phyloP scores from a whole-genome alignment of 495 filamentous ascomycete genomes.

The Lasiosphaeria ovina region DNA sequence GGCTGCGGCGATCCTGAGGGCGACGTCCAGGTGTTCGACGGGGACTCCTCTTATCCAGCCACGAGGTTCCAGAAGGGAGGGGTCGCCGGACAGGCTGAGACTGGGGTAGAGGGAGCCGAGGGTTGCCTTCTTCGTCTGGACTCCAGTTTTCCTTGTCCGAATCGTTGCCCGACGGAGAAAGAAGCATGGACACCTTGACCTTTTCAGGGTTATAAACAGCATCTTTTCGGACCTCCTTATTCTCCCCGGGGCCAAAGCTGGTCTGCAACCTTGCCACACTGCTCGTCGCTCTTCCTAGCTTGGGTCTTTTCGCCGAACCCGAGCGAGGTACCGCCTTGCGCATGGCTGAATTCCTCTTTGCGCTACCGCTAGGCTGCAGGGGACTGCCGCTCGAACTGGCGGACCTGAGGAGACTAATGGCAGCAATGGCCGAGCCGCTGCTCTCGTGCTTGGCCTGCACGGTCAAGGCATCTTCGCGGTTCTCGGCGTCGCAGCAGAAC shows the following conservation, averaged over 20 bases:
- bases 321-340: slow-evolving; percentile 43
- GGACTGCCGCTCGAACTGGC: slow-evolving; percentile 50
- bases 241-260: slow-evolving; percentile 29
- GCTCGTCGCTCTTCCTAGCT: slow-evolving; percentile 61
- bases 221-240: slow-evolving; percentile 23
- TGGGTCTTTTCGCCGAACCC: slow-evolving; percentile 59
- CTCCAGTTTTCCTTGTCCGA: slow-evolving; percentile 96
- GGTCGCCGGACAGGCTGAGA: slow-evolving; percentile 20
- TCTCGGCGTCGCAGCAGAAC: slow-evolving; percentile 71
- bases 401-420: slow-evolving; percentile 70
- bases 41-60: slow-evolving; percentile 27
- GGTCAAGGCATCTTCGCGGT: slow-evolving; percentile 63
- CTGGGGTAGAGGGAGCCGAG: slow-evolving; percentile 26
- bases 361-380: slow-evolving; percentile 46
- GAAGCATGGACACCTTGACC: slow-evolving; percentile 37
- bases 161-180: slow-evolving; percentile 51
- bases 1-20: slow-evolving; percentile 29
- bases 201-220: slow-evolving; percentile 42
- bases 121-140: slow-evolving; percentile 48
- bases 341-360: slow-evolving; percentile 58
- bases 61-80: slow-evolving; percentile 16
- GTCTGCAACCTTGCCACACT: slow-evolving; percentile 67
- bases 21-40: slow-evolving; percentile 35
- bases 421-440: slow-evolving; percentile 66
- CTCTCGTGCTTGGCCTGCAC: slow-evolving; percentile 70